A percentile compares a stretch with the other conserved stretches of the same genome.
These are phyloP conservation scores for Ganoderma leucocontextum DNA, from an alignment of 1,284 basidiomycete species.

Conservation along the genomic window DNA sequence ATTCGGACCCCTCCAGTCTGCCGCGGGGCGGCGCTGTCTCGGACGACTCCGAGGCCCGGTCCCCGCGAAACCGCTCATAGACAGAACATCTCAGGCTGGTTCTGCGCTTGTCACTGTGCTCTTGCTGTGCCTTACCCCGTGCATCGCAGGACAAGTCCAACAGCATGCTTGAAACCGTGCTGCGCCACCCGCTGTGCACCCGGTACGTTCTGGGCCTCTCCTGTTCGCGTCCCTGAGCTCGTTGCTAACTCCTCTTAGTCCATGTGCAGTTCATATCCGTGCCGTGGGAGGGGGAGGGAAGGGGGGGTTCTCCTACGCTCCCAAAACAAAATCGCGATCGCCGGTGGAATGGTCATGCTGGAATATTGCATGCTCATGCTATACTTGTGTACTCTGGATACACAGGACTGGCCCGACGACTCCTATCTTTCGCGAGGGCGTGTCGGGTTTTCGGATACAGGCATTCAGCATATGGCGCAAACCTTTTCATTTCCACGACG, in stretches of 20 bases:
- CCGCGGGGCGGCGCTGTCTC: conserved; percentile 3
- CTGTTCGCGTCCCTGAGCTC: background rate
- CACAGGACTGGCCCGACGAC: background rate
- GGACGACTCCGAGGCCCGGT: conserved; percentile 21
- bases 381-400: background rate
- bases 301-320: background rate
- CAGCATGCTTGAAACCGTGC: background rate
- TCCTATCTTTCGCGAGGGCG: background rate
- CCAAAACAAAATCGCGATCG: background rate
- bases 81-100: background rate
- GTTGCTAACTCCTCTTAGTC: background rate
- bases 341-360: background rate
- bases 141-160: background rate
- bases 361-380: background rate
- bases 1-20: background rate
- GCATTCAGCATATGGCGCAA: background rate
- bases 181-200: background rate
- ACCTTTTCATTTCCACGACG: background rate
- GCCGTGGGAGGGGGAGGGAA: background rate
- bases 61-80: conserved; percentile 16
- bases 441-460: background rate
- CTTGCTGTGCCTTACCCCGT: background rate
- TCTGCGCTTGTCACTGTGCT: background rate
- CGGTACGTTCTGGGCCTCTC: background rate
- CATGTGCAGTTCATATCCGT: background rate